These are phyloP conservation scores for Tulasnella sp. DNA, from an alignment of 768 basidiomycete species.

Conservation along the genomic window DNA sequence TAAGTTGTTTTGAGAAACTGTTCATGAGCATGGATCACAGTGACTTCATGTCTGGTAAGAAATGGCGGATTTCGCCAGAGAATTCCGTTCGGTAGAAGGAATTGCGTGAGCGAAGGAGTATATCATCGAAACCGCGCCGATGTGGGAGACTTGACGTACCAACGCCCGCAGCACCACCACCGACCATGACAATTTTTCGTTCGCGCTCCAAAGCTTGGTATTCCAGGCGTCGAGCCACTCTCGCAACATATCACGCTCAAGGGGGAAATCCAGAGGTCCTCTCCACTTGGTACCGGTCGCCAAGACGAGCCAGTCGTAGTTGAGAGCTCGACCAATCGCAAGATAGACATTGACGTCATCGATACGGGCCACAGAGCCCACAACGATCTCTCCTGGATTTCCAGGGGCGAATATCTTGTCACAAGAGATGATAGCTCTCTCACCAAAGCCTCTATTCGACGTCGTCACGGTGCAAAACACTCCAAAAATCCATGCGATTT, in stretches of 20 bases:
- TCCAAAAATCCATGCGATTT: neutral
- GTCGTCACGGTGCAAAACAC: slow-evolving; percentile 44
- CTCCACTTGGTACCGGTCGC: slow-evolving; percentile 19
- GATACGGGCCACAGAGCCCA: slow-evolving; percentile 33
- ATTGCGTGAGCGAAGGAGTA: no score
- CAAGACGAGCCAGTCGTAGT: slow-evolving; percentile 20
- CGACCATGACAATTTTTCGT: slow-evolving; percentile 18
- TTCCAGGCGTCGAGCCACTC: slow-evolving; percentile 17
- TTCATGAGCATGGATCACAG: slow-evolving; percentile 17
- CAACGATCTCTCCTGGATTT: slow-evolving; percentile 31
- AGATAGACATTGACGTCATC: slow-evolving; percentile 24
- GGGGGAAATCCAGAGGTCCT: slow-evolving; percentile 16
- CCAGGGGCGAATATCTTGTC: slow-evolving; percentile 38
- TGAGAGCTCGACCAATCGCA: slow-evolving; percentile 18
- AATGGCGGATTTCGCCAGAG: slow-evolving; percentile 19
- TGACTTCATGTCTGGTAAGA: slow-evolving; percentile 19
- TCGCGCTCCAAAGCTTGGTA: slow-evolving; percentile 11
- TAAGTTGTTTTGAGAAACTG: slow-evolving; percentile 19
- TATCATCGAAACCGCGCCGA: neutral
- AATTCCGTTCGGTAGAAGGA: slow-evolving; percentile 16
- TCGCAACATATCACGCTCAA: neutral
- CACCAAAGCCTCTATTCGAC: slow-evolving; percentile 33
- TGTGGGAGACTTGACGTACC: slow-evolving; percentile 12
- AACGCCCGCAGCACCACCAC: slow-evolving; percentile 20
- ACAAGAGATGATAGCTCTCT: slow-evolving; percentile 29